Conservation (phyloP, 805 yeast genomes). For the Lipomyces lipofer region DNA sequence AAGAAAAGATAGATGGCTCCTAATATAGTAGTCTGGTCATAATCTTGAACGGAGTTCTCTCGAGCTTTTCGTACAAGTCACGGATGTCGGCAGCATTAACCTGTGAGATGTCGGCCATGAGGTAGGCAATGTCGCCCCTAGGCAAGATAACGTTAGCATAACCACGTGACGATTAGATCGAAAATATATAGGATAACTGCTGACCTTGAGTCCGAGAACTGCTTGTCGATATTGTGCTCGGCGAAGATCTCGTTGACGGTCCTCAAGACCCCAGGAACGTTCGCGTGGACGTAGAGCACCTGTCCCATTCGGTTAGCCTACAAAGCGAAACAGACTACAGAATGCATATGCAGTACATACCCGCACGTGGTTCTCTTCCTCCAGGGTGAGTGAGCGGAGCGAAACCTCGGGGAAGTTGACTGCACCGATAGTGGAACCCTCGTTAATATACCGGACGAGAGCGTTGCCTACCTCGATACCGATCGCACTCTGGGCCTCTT, state of each 20-base stretch:
- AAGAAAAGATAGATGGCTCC: no score
- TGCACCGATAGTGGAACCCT: constrained; percentile 91
- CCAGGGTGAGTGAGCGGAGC: constrained; percentile 81
- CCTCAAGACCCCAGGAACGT: constrained; percentile 97
- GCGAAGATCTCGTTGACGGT: constrained; percentile 95
- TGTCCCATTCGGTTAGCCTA: no score
- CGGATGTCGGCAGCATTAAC: constrained; percentile 82
- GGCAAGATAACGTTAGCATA: no score
- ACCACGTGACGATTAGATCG: no score
- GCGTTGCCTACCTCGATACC: constrained; percentile 93
- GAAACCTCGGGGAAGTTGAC: constrained; percentile 99
- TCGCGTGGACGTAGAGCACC: constrained; percentile 94
- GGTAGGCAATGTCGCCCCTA: constrained; percentile 93
- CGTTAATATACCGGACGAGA: constrained; percentile 87
- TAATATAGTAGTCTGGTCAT: constrained; percentile 87
- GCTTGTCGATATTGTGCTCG: constrained; percentile 94
- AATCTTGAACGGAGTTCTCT: constrained; percentile 85
- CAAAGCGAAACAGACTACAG: no score
- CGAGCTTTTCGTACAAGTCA: constrained; percentile 78
- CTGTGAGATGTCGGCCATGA: constrained; percentile 95
- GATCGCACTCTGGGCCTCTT: constrained; percentile 97
- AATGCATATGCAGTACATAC: no score
- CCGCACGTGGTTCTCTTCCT: constrained; percentile 80
- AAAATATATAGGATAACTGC: no score
- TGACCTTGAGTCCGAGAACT: constrained; percentile 96